These are phyloP conservation scores for Rickenella mellea DNA, from an alignment of 768 basidiomycete species.

Conservation along the genomic window DNA sequence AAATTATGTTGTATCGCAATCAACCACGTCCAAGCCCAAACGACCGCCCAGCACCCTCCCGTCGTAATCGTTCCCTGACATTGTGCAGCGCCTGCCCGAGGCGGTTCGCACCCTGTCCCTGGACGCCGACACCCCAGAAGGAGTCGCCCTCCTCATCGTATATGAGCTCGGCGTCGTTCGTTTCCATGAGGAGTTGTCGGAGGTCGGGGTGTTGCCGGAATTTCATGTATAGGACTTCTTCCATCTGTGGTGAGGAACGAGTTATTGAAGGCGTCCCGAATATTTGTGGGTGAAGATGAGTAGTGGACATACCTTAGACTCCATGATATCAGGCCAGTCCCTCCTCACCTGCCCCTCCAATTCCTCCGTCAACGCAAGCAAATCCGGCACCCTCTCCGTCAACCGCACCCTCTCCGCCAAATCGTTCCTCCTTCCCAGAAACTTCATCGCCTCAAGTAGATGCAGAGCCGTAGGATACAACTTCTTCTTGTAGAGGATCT, in stretches of 20 bases:
- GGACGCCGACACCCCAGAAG: constrained; percentile 59
- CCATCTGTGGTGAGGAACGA: constrained; percentile 38
- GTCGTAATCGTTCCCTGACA: constrained; percentile 39
- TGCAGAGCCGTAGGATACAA: constrained; percentile 65
- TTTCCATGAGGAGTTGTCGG: constrained; percentile 42
- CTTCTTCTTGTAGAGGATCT: constrained; percentile 42
- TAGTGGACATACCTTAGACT: constrained; percentile 34
- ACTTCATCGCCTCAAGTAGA: constrained; percentile 71
- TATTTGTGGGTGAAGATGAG: not conserved
- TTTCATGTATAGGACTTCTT: constrained; percentile 57
- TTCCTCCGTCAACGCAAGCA: constrained; percentile 24
- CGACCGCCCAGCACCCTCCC: constrained; percentile 17
- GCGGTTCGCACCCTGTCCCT: constrained; percentile 45
- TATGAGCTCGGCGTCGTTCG: constrained; percentile 38
- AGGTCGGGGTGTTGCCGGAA: constrained; percentile 62
- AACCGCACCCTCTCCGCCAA: constrained; percentile 49
- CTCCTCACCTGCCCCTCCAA: constrained; percentile 24
- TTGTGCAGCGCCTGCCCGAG: constrained; percentile 51
- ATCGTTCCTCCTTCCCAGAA: constrained; percentile 37
- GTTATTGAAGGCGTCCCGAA: constrained; percentile 3
- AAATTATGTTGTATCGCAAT: too few relatives aligned
- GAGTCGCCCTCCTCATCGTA: constrained; percentile 45
- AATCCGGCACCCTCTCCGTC: constrained; percentile 28
- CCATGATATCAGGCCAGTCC: constrained; percentile 49
- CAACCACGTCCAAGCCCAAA: too few relatives aligned